These are phyloP conservation scores for Malassezia sympodialis DNA, from an alignment of 1,284 basidiomycete genomes.

Conservation along the genomic window DNA sequence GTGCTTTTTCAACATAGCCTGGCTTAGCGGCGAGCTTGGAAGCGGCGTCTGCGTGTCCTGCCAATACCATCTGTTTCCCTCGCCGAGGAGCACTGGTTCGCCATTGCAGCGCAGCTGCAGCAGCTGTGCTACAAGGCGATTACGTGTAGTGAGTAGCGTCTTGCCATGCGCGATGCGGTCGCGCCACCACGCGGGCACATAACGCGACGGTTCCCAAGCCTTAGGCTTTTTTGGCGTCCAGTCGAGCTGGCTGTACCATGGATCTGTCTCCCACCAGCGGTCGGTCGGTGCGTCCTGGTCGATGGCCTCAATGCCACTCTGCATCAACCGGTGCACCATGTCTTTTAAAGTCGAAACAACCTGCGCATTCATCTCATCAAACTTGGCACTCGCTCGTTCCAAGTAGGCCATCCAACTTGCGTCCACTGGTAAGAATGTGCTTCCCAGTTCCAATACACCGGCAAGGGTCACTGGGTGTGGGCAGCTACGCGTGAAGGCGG, in stretches of 20 bases:
- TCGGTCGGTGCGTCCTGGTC: conserved; percentile 15
- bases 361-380: conserved; percentile 63
- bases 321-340: conserved; percentile 57
- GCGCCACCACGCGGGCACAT: conserved; percentile 33
- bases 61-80: conserved; percentile 1
- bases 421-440: conserved; percentile 80
- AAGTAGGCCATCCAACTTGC: conserved; percentile 78
- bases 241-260: conserved; percentile 83
- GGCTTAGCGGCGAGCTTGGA: conserved; percentile 21
- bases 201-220: background rate
- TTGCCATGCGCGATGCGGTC: conserved; percentile 24
- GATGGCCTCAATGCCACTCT: conserved; percentile 22
- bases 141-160: conserved; percentile 18
- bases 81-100: conserved; percentile 17
- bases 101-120: conserved; percentile 25
- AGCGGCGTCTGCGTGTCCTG: conserved; percentile 6
- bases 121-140: conserved; percentile 24
- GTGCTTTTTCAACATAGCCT: conserved; percentile 21
- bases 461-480: conserved; percentile 89
- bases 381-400: conserved; percentile 65
- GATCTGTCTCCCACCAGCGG: conserved; percentile 60
- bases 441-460: conserved; percentile 83
- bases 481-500: conserved; percentile 70
- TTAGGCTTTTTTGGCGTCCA: conserved; percentile 77
- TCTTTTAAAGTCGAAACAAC: conserved; percentile 61